Conservation (phyloP, 768 basidiomycete genomes). For the Tubosaeta sp. region DNA sequence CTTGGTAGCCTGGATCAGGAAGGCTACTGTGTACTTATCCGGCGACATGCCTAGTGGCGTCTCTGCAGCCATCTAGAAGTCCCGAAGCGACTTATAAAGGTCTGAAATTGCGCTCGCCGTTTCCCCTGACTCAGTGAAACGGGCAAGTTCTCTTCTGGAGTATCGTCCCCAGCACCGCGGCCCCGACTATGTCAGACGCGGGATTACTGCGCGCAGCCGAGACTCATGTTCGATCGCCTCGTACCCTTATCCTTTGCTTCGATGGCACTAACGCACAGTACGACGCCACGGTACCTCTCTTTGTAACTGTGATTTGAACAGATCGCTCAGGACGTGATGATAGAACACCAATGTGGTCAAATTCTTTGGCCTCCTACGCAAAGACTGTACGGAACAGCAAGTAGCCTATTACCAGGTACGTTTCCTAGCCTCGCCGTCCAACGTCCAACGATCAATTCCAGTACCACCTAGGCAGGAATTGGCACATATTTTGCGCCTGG, state of each 20-base stretch:
- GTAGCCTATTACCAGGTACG: slow-evolving; percentile 69
- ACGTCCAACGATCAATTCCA: background rate
- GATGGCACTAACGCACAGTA: slow-evolving; percentile 63
- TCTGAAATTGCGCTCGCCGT: background rate
- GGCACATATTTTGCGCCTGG: slow-evolving; percentile 57
- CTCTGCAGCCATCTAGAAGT: background rate
- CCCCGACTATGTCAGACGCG: slow-evolving; percentile 15
- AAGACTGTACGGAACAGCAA: slow-evolving; percentile 49
- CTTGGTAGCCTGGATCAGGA: background rate
- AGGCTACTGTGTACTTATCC: background rate
- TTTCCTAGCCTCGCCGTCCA: background rate
- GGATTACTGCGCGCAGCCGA: background rate
- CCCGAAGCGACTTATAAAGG: background rate
- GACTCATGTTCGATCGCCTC: slow-evolving; percentile 19
- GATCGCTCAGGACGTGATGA: background rate
- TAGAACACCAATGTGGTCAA: slow-evolving; percentile 70
- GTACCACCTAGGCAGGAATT: slow-evolving; percentile 37
- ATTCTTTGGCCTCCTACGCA: slow-evolving; percentile 64
- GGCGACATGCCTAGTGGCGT: background rate
- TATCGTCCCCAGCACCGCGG: background rate
- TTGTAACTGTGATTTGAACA: background rate
- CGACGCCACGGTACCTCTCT: slow-evolving; percentile 37
- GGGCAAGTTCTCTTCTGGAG: background rate
- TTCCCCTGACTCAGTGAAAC: background rate
- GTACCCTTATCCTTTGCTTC: slow-evolving; percentile 61